A percentile compares a stretch with the other conserved stretches of the same genome.
Evolutionary conservation across 2,329 filamentous ascomycete genomes (phyloP).

Genomic region (Keithomyces neogunnii): DNA sequence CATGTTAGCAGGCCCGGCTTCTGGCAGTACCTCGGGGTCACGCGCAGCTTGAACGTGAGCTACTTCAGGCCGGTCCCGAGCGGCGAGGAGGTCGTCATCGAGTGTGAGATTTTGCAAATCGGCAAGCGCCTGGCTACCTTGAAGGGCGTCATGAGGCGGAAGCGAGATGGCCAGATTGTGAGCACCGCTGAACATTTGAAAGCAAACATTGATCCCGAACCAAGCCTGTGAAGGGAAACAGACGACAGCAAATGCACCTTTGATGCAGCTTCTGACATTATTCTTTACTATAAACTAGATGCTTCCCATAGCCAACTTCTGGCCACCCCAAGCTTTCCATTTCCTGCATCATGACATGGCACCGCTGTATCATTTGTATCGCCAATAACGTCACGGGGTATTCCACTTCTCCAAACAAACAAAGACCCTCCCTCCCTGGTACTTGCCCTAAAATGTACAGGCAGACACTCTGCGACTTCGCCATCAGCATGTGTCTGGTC

Average conservation of each 20-base stretch:
- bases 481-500: neutral
- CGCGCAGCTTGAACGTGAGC: constrained; percentile 55
- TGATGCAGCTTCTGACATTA: too few relatives aligned
- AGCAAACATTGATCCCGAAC: constrained; percentile 45
- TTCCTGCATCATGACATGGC: too few relatives aligned
- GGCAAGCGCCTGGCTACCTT: constrained; percentile 47
- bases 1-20: constrained; percentile 49
- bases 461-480: neutral
- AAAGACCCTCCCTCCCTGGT: too few relatives aligned
- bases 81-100: constrained; percentile 42
- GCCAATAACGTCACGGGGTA: neutral
- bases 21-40: constrained; percentile 56
- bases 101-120: constrained; percentile 48
- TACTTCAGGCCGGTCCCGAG: constrained; percentile 55
- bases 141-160: constrained; percentile 44
- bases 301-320: too few relatives aligned
- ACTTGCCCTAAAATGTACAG: too few relatives aligned
- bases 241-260: too few relatives aligned
- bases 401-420: too few relatives aligned
- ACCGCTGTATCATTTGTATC: too few relatives aligned
- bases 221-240: constrained; percentile 18
- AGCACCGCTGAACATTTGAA: constrained; percentile 58
- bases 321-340: too few relatives aligned
- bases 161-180: constrained; percentile 42
- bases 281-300: too few relatives aligned